Conservation (phyloP, 495 filamentous ascomycete genomes). For the Podospora appendiculata region DNA sequence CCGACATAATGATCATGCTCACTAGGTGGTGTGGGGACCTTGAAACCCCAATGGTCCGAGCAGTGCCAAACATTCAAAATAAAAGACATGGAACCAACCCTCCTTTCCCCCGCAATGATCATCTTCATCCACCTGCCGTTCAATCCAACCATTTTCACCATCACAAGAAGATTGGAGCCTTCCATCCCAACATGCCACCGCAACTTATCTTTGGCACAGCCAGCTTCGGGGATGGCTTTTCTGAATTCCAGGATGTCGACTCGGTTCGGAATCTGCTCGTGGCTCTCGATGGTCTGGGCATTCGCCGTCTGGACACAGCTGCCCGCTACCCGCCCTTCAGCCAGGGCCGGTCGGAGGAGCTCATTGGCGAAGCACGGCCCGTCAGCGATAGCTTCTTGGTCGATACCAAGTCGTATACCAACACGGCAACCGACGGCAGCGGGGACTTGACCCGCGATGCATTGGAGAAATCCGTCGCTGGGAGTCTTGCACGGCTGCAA, state of each 20-base stretch:
- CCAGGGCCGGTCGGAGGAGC: slow-evolving; percentile 32
- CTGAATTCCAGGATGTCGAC: not conserved
- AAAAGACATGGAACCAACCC: no score
- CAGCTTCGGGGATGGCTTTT: not conserved
- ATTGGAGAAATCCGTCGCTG: not conserved
- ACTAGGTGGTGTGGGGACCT: no score
- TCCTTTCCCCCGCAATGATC: no score
- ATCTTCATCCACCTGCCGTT: no score
- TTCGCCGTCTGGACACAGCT: slow-evolving; percentile 34
- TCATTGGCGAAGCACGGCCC: slow-evolving; percentile 29
- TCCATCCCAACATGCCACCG: not conserved
- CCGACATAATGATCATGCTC: no score
- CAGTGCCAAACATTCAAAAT: no score
- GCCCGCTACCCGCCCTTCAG: slow-evolving; percentile 37
- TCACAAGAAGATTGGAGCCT: no score
- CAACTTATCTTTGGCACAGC: not conserved
- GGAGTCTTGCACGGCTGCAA: slow-evolving; percentile 11
- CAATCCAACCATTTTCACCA: no score
- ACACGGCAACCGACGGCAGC: not conserved
- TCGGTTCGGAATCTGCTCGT: slow-evolving; percentile 21
- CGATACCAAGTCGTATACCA: not conserved
- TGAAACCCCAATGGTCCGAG: no score
- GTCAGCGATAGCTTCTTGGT: not conserved
- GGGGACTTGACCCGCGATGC: not conserved
- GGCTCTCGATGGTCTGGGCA: slow-evolving; percentile 19